Evolutionary conservation across 495 filamentous ascomycete genomes (phyloP).

Genomic region (Lepidopterella palustris): DNA sequence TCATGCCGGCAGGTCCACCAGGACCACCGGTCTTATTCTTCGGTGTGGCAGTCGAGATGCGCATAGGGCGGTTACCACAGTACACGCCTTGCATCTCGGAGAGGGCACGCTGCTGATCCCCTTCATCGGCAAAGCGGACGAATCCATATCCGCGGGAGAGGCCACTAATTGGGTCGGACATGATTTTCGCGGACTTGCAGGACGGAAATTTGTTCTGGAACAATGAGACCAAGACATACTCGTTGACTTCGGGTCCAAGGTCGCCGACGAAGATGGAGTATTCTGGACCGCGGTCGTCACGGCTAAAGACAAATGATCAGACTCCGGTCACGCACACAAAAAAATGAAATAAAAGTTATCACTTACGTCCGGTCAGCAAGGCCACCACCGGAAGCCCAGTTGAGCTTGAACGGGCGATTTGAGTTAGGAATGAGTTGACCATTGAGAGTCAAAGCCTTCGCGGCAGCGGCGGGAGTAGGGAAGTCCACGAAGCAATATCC

Average conservation of each 20-base stretch:
- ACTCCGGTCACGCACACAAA: background rate
- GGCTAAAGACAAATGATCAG: constrained; percentile 42
- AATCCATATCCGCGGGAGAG: constrained; percentile 98
- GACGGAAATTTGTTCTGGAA: constrained; percentile 95
- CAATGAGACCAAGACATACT: constrained; percentile 92
- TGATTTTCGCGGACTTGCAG: constrained; percentile 99
- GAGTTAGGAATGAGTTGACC: constrained; percentile 91
- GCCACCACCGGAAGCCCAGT: constrained; percentile 97
- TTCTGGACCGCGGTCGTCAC: constrained; percentile 92
- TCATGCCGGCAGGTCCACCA: constrained; percentile 50
- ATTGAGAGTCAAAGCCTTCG: constrained; percentile 83
- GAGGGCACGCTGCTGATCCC: constrained; percentile 89
- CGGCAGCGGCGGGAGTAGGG: constrained; percentile 69
- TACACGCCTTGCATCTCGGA: constrained; percentile 99
- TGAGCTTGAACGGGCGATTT: constrained; percentile 92
- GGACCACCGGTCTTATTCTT: constrained; percentile 77
- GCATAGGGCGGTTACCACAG: constrained; percentile 98
- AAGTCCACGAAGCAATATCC: constrained; percentile 99
- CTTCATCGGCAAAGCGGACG: constrained; percentile 90
- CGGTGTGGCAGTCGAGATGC: constrained; percentile 94
- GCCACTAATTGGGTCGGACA: constrained; percentile 97
- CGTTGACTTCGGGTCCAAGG: constrained; percentile 95
- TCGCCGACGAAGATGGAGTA: constrained; percentile 97
- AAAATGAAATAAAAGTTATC: background rate
- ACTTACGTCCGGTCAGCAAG: constrained; percentile 84